These are phyloP conservation scores for Penicillium brevicompactum DNA, from an alignment of 2,329 filamentous ascomycete species.

Conservation along the genomic window DNA sequence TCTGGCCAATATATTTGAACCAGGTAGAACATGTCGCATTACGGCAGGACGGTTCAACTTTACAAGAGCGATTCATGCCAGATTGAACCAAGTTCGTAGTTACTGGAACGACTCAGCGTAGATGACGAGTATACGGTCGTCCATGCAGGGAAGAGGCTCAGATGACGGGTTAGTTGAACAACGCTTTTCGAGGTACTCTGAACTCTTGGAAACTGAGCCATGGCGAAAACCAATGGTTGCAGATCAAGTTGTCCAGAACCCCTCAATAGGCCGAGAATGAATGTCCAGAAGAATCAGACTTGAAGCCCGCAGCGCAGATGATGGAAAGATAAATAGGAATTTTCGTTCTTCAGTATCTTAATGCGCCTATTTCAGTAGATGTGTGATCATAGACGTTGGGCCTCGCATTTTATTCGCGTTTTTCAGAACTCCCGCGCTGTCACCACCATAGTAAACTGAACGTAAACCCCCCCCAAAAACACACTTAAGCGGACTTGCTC, in stretches of 20 bases:
- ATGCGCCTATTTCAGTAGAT: neutral
- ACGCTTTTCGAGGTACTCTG: neutral
- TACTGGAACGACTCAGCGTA: neutral
- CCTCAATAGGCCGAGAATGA: neutral
- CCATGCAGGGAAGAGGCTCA: neutral
- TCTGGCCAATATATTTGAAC: too few species aligned
- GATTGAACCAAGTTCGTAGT: neutral
- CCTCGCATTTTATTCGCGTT: neutral
- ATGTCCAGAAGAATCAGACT: neutral
- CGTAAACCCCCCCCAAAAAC: slow-evolving; percentile 57
- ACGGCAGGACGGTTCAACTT: neutral
- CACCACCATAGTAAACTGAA: slow-evolving; percentile 47
- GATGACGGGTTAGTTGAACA: neutral
- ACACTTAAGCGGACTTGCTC: slow-evolving; percentile 65
- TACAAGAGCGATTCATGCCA: neutral
- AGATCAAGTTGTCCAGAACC: neutral
- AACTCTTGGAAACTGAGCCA: neutral
- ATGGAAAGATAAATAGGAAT: slow-evolving; percentile 8
- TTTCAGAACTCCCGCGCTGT: neutral
- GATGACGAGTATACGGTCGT: too few species aligned
- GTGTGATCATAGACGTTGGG: neutral
- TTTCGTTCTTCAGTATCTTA: slow-evolving; percentile 2
- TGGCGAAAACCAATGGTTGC: neutral
- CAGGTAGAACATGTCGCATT: neutral
- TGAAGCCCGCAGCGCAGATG: neutral